Evolutionary conservation across 495 filamentous ascomycete species (phyloP).

Genomic region (Podospora pseudoanserina): DNA sequence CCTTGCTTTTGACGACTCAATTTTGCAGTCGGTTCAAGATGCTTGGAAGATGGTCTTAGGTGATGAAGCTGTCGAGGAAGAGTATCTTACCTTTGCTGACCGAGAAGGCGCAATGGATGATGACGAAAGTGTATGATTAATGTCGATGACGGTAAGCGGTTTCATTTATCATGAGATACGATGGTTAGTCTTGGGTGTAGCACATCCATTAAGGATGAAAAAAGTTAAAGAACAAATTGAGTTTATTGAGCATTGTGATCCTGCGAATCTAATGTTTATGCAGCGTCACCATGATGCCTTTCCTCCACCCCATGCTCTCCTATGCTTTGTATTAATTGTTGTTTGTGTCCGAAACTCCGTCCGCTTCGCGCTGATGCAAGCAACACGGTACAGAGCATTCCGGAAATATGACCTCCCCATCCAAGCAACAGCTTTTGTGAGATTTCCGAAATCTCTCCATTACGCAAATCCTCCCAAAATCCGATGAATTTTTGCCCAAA

Average conservation of each 20-base stretch:
- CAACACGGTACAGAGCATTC: background rate
- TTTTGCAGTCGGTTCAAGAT: conserved; percentile 56
- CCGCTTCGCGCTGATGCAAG: background rate
- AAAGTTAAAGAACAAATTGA: background rate
- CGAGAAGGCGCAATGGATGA: conserved; percentile 48
- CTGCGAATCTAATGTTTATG: background rate
- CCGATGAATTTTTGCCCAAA: background rate
- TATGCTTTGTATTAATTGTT: background rate
- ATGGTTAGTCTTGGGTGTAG: background rate
- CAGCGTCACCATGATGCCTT: background rate
- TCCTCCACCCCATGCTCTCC: background rate
- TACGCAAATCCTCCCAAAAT: background rate
- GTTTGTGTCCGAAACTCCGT: too few relatives aligned
- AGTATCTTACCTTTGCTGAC: conserved; percentile 65
- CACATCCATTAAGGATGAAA: background rate
- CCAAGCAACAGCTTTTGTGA: background rate
- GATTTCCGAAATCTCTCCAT: background rate
- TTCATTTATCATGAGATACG: conserved; percentile 9
- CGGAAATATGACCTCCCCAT: background rate
- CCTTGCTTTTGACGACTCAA: conserved; percentile 65
- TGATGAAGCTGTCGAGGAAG: conserved; percentile 41
- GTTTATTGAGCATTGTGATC: background rate
- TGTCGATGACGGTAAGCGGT: conserved; percentile 19
- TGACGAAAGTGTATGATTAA: conserved; percentile 42
- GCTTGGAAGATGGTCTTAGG: conserved; percentile 63